Evolutionary conservation across 2,329 filamentous ascomycete genomes (phyloP).

Genomic region (Colletotrichum tamarilloi): DNA sequence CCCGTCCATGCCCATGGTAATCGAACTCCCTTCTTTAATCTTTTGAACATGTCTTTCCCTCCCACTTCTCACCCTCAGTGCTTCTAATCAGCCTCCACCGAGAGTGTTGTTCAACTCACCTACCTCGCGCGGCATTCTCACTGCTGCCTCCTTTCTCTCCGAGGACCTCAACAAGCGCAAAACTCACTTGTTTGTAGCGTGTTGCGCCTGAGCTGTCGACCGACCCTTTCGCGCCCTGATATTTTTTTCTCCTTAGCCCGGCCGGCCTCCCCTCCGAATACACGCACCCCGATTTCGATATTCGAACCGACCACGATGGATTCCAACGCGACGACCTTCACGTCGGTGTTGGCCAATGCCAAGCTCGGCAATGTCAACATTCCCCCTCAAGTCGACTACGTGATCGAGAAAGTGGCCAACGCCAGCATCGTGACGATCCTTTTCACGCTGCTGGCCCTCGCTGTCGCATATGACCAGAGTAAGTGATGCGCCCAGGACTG

Average conservation of each 20-base stretch:
- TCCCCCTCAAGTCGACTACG: constrained; percentile 65
- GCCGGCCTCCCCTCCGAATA: neutral
- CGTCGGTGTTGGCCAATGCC: constrained; percentile 75
- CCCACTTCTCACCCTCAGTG: constrained; percentile 12
- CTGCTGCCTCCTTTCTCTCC: neutral
- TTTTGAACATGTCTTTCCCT: constrained; percentile 14
- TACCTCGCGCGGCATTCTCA: constrained; percentile 3
- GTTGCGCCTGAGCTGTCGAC: neutral
- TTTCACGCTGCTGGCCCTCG: constrained; percentile 75
- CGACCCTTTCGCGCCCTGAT: constrained; percentile 14
- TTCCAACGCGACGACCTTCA: constrained; percentile 74
- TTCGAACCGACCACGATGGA: constrained; percentile 53
- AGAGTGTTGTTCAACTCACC: constrained; percentile 23
- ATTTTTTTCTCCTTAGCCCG: neutral
- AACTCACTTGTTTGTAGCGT: constrained; percentile 1
- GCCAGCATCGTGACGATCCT: constrained; percentile 70
- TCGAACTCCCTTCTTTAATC: constrained; percentile 32
- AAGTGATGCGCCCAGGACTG: constrained; percentile 51
- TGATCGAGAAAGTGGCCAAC: constrained; percentile 66
- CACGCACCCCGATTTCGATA: neutral
- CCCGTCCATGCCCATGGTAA: constrained; percentile 16
- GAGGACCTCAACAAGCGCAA: constrained; percentile 6
- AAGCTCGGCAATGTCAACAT: constrained; percentile 61
- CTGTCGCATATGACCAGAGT: constrained; percentile 92
- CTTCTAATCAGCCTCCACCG: constrained; percentile 8